A percentile compares a stretch with the other conserved stretches of the same genome.
These are phyloP conservation scores for Neoscytalidium dimidiatum DNA, from an alignment of 2,329 filamentous ascomycete genomes.

Conservation along the genomic window DNA sequence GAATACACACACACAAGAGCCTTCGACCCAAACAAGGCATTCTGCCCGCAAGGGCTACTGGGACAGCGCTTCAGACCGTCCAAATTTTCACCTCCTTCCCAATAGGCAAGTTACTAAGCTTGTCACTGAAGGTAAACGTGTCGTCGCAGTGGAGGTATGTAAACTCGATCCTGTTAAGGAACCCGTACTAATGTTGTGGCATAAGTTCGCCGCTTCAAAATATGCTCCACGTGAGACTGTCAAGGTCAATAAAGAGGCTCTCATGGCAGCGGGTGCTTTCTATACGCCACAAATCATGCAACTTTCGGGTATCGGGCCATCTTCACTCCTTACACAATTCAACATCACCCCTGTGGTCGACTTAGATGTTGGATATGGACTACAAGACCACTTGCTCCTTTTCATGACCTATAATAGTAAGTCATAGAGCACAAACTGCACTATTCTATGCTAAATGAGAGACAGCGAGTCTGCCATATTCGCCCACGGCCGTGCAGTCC, in stretches of 20 bases:
- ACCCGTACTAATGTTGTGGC: no score
- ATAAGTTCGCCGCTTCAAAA: no score
- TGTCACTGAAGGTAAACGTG: constrained; percentile 17
- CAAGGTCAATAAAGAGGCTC: constrained; percentile 25
- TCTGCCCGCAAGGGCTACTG: constrained; percentile 23
- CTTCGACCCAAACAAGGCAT: constrained; percentile 14
- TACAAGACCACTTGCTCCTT: constrained; percentile 42
- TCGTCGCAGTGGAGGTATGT: neutral
- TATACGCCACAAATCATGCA: constrained; percentile 26
- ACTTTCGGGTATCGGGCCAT: constrained; percentile 23
- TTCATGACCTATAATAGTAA: no score
- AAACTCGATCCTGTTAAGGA: no score
- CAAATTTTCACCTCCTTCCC: constrained; percentile 19
- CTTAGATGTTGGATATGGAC: constrained; percentile 33
- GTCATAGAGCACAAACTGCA: no score
- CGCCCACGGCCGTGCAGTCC: no score
- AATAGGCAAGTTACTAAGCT: constrained; percentile 19
- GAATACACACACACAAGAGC: constrained; percentile 3
- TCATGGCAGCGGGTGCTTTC: constrained; percentile 30
- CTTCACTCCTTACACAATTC: constrained; percentile 21
- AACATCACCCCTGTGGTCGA: constrained; percentile 22
- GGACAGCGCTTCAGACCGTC: constrained; percentile 1
- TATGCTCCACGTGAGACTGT: constrained; percentile 21
- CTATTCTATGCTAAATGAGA: no score
- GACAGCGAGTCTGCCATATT: no score